Evolutionary conservation across 2,329 filamentous ascomycete species (phyloP), one percentile per base, ranked within the genome.

Genomic region (Tricladium varicosporioides): DNA sequence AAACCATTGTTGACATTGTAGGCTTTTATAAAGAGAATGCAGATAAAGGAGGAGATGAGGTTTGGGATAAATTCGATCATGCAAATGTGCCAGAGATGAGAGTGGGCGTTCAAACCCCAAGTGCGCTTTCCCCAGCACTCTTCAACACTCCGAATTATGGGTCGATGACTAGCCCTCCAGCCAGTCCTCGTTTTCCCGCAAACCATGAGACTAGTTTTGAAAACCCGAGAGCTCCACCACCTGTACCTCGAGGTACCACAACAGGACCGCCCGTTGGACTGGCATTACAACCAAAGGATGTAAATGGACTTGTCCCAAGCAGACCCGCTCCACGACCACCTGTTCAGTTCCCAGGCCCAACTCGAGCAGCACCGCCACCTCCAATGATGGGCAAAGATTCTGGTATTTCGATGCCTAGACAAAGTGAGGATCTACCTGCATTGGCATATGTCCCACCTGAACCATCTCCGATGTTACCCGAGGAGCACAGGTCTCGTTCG

Each of bases 1-100:
- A 97, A 73, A 92, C 93, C 58, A 92, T 97, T 76, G 88, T 95
- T 70, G 90, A 97, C 72, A 94, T 99, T 67, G 87, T 99, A 74
- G 90, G 88, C 58, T 97, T 97, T 72, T 97, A 96, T 80, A 95
- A 97, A 73, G 93, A 96, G 76, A 96, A 91, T 63, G 88, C 90
- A 22, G 91, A 93, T 66, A 80, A 79, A 42, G 83, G 80, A 66
- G 85, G 84, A 58, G 84, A 86, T 60, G 91, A 97, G 70, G 88
- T 94, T 56, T 91, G 94, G 79, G 92, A 97, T 73, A 99, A 99
- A 73, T 97, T 99, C 72, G 91, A 95, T 68, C 87, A 96, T 76
- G 91, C 89, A 53, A 86, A 87, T 68, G 80, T 86, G 9, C 71
- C 75, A 58, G 80, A 83, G 58, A 69, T 76, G 66, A 77, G 80